Conservation (phyloP, 2,329 filamentous ascomycete species). For the Thielaviopsis punctulata region DNA sequence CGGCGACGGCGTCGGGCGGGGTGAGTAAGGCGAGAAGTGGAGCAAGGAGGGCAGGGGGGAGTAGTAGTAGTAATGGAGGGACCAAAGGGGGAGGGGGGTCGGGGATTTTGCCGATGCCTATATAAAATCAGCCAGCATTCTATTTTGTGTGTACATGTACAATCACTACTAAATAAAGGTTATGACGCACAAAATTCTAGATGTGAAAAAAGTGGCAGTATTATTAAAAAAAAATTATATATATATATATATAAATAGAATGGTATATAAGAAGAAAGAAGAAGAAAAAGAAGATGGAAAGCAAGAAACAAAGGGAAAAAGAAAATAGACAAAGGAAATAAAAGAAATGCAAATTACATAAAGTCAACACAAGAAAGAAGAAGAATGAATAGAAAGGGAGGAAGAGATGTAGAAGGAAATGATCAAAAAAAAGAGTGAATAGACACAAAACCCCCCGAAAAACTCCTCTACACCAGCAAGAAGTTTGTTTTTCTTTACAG, state of each 20-base stretch:
- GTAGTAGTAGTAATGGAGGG: conserved; percentile 12
- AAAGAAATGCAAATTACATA: not conserved
- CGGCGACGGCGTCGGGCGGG: not conserved
- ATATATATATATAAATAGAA: no score
- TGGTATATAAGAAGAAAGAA: not conserved
- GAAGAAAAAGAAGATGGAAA: not conserved
- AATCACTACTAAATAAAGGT: no score
- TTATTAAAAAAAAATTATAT: not conserved
- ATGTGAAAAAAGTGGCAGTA: no score
- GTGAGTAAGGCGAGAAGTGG: not conserved
- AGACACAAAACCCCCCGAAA: no score
- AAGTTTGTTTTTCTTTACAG: no score
- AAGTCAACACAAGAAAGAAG: not conserved
- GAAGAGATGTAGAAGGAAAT: not conserved
- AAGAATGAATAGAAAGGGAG: not conserved
- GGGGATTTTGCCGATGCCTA: conserved; percentile 10
- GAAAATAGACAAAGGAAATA: not conserved
- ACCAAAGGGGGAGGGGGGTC: conserved; percentile 1
- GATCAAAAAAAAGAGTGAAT: not conserved
- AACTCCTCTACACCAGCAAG: no score
- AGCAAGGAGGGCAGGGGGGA: not conserved
- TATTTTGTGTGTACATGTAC: not conserved
- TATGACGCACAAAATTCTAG: no score
- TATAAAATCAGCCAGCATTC: not conserved
- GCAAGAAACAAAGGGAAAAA: not conserved